A percentile compares a stretch with the other conserved stretches of the same genome.
Conservation (phyloP, 2,329 filamentous ascomycete genomes). For the Colletotrichum sojae region DNA sequence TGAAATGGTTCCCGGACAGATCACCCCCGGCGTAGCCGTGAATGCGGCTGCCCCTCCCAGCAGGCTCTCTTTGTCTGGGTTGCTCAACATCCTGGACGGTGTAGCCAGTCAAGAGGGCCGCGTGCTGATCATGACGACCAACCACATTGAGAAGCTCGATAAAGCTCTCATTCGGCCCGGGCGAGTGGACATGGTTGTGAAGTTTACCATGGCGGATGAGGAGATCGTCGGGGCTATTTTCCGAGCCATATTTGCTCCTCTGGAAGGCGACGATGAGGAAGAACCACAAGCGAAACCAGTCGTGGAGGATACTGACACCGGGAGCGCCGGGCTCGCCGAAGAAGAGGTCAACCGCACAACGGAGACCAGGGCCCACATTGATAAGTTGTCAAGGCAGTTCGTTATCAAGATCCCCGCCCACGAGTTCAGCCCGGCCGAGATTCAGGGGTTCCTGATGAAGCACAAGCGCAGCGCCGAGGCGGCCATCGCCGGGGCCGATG, state of each 20-base stretch:
- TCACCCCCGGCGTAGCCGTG: conserved; percentile 48
- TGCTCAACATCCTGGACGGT: conserved; percentile 87
- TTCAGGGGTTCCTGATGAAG: conserved; percentile 71
- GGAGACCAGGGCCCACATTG: conserved; percentile 57
- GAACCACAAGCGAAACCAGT: neutral
- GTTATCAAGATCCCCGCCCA: conserved; percentile 64
- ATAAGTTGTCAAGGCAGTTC: conserved; percentile 63
- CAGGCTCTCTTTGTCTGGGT: conserved; percentile 78
- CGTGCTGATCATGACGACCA: conserved; percentile 77
- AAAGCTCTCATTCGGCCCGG: conserved; percentile 74
- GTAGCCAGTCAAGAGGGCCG: conserved; percentile 75
- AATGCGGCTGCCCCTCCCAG: conserved; percentile 43
- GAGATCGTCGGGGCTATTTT: conserved; percentile 69
- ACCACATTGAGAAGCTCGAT: conserved; percentile 73
- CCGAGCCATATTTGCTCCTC: conserved; percentile 68
- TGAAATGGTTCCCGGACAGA: conserved; percentile 52
- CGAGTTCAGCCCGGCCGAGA: conserved; percentile 73
- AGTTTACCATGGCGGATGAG: conserved; percentile 68
- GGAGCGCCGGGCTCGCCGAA: conserved; percentile 48
- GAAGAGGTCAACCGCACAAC: conserved; percentile 50
- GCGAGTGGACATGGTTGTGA: conserved; percentile 72
- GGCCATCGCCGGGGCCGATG: conserved; percentile 61
- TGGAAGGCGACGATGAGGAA: conserved; percentile 59
- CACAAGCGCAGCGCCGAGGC: conserved; percentile 67
- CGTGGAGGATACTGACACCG: conserved; percentile 24